Base-by-base conservation (phyloP, 1,284 basidiomycete genomes). In the Anthracocystis walkeri region DNA sequence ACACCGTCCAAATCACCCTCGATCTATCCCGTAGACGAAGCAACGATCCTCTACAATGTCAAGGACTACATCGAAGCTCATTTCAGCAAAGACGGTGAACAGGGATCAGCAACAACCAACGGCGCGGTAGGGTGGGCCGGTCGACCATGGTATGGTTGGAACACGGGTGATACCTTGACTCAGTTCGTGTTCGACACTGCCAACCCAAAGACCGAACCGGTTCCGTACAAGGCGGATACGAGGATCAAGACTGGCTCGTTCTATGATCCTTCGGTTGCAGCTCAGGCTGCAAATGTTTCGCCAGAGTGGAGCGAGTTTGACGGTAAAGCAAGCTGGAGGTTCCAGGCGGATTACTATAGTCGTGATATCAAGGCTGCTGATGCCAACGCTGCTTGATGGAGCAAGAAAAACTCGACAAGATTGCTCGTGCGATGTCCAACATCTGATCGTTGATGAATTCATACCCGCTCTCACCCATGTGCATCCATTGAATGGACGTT, bases 101-200 rank as follows among this genome's bases (percentile, higher is more conserved):
- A 58, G 27, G 55, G 35, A 4, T 65, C 73, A 8, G 65, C 57
- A 16, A 54, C 58, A 11, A 52, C 49, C 31, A 68, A 71, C 42
- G 73, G 54, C 18, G 67, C 68, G 0, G 49, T 66, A 3, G 56
- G 53, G 49, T 72, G 69, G 74, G 59, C 69, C 2, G 58, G 69
- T 18, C 33, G 65, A 33, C 74, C 74, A 4, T 76, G 74, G 74
- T 76, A 68, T 51, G 74, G 74, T 1, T 67, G 73, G 67, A 42
- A 51, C 16, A 68, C 59, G n/a, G 62, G 67, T 2, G 68, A 71
- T 16, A 65, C 67, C 1, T n/a, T 72, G 42, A 69, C 59, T 3
- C 75, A 73, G 46, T 77, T 77, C 40, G 53, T 66, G 18, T 77
- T 73, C 21, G 65, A 77, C 31, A 12, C 25, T 12, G 49, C 57